These are phyloP conservation scores for Leccinellum luteum DNA, from an alignment of 768 basidiomycete genomes.

Conservation along the genomic window DNA sequence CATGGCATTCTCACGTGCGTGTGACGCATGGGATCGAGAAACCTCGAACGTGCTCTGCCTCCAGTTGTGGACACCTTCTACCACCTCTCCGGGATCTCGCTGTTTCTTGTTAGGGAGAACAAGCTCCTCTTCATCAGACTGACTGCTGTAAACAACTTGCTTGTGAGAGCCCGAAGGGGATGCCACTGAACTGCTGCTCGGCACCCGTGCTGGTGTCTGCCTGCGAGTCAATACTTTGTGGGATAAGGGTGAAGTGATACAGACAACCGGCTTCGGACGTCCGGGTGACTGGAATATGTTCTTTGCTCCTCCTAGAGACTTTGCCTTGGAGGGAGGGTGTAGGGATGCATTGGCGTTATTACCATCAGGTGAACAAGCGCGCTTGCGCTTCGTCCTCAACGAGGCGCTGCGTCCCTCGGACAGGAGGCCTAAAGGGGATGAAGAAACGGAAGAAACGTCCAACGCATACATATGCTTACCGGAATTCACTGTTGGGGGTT, in stretches of 20 bases:
- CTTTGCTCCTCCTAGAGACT: conserved; percentile 20
- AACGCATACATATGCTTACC: conserved; percentile 15
- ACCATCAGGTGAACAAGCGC: conserved; percentile 24
- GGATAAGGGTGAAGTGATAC: conserved; percentile 11
- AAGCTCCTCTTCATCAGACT: conserved; percentile 65
- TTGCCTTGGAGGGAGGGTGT: conserved; percentile 13
- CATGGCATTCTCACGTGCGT: conserved; percentile 12
- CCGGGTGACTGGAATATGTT: conserved; percentile 15
- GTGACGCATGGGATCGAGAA: conserved; percentile 4
- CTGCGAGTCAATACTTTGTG: conserved; percentile 36
- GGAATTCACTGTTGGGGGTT: conserved; percentile 1
- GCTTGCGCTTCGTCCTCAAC: conserved; percentile 22
- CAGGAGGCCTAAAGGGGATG: conserved; percentile 12
- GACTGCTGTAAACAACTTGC: conserved; percentile 58
- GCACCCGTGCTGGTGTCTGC: conserved; percentile 1
- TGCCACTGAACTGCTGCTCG: not conserved
- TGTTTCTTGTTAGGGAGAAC: conserved; percentile 26
- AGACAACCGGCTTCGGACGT: conserved; percentile 3
- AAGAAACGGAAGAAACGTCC: not conserved
- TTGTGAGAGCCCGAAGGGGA: conserved; percentile 23
- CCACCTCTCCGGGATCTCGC: conserved; percentile 30
- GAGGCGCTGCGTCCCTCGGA: conserved; percentile 10
- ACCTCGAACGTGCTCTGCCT: conserved; percentile 30
- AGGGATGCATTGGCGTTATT: not conserved
- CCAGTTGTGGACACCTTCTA: conserved; percentile 45